These are phyloP conservation scores for Begonia peltatifolia DNA, from an alignment of 306 rosid genomes.

Conservation along the genomic window DNA sequence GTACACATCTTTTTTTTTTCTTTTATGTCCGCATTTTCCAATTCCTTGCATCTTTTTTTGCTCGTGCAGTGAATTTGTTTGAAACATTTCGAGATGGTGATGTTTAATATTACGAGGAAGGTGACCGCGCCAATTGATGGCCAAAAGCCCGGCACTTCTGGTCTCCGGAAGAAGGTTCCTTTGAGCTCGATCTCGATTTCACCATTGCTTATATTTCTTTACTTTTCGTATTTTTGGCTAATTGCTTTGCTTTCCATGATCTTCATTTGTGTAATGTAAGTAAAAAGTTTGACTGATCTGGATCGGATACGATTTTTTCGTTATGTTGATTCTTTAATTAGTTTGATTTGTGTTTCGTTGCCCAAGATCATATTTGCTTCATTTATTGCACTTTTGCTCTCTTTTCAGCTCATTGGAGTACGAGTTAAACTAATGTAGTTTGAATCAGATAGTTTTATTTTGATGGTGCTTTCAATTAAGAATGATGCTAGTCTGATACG, in stretches of 20 bases:
- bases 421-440: no score
- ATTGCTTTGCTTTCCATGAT: neutral
- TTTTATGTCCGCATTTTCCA: no score
- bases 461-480: no score
- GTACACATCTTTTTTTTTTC: no score
- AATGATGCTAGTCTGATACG: no score
- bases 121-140: slow-evolving; percentile 69
- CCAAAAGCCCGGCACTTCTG: slow-evolving; percentile 99
- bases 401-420: no score
- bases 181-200: no score
- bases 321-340: neutral
- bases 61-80: no score
- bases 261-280: neutral
- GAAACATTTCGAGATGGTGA: slow-evolving; percentile 26
- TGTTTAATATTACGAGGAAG: slow-evolving; percentile 42
- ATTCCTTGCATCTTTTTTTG: no score
- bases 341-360: neutral
- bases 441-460: no score
- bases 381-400: neutral
- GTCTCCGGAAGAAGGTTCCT: slow-evolving; percentile 95
- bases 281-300: neutral
- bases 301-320: neutral
- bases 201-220: no score
- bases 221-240: neutral
- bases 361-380: neutral